Base-by-base conservation (phyloP, 2,329 filamentous ascomycete species). In the Aureobasidium sp. region DNA sequence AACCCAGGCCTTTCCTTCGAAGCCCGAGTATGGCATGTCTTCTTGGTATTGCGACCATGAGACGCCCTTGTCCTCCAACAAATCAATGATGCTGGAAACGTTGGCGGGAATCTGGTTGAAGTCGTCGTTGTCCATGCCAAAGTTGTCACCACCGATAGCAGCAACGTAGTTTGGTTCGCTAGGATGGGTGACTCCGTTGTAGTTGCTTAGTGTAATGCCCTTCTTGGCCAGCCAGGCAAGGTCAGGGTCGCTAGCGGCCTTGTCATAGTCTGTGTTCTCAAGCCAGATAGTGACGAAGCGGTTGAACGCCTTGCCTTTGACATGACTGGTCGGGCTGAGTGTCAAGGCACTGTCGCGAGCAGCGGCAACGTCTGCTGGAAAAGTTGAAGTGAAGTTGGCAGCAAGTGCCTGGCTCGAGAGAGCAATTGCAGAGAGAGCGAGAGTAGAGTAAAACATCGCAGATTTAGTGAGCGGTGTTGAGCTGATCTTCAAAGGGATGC, bases 81-180 rank as follows among this genome's bases (percentile, higher is more conserved):
- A 65, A 63, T 77, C 76, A 9, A 75, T 67, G 13, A 77, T 67
- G 47, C 65, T 71, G 1, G 71, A 73, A 9, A 77, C 69, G 47
- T 77, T 77, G 31, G 69, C 69, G 13, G 71, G 69, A 23, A 77
- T 69, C 29, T 70, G 67, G 62, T 79, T 79, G 70, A 89, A 83
- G 66, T 82, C 74, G 71, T 91, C 88, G 66, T 88, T 83, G 69
- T 85, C 66, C 60, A 90, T 84, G 64, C 88, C 88, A 65, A 88
- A 89, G 72, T 87, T 86, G 72, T 90, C 87, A 58, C 88, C 88
- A 33, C 81, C 82, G 47, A 86, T 80, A 1, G 82, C 71, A 2
- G 87, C 84, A 61, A 85, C 80, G 71, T 92, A 92, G 76, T 92
- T 92, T 21, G 88, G 88, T 77, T 90, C 81, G 0, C 83, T 87